Conservation (phyloP, 2,329 filamentous ascomycete genomes). For the Exophiala viscosa region DNA sequence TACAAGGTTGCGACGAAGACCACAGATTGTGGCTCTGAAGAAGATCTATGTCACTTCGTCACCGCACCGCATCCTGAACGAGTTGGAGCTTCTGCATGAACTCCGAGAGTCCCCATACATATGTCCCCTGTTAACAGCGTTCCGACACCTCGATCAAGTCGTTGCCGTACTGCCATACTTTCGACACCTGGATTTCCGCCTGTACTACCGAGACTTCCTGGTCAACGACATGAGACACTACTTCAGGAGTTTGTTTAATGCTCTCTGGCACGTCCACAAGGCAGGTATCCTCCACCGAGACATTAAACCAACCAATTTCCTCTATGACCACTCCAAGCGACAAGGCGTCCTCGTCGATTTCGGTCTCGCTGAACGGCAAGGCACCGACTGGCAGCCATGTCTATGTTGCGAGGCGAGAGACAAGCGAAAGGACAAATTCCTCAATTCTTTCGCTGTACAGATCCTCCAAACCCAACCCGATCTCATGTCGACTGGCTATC, state of each 20-base stretch:
- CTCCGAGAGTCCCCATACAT: conserved; percentile 78
- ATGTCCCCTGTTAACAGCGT: conserved; percentile 95
- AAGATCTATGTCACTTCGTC: conserved; percentile 99
- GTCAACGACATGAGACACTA: conserved; percentile 85
- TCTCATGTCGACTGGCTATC: conserved; percentile 62
- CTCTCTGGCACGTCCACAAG: conserved; percentile 76
- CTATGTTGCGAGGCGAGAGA: conserved; percentile 67
- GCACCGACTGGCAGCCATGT: conserved; percentile 73
- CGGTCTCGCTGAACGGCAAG: conserved; percentile 77
- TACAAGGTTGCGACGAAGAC: conserved; percentile 40
- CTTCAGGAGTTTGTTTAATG: conserved; percentile 81
- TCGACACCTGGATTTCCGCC: conserved; percentile 85
- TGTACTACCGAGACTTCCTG: conserved; percentile 86
- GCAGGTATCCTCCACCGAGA: conserved; percentile 87
- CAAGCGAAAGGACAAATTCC: conserved; percentile 53
- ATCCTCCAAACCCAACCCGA: conserved; percentile 34
- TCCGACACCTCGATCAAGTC: conserved; percentile 89
- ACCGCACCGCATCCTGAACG: conserved; percentile 88
- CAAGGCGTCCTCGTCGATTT: conserved; percentile 97
- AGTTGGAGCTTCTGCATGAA: conserved; percentile 88
- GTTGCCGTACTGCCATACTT: conserved; percentile 94
- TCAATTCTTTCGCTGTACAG: conserved; percentile 31
- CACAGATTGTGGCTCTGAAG: conserved; percentile 91
- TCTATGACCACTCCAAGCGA: conserved; percentile 45
- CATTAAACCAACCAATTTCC: conserved; percentile 77